Evolutionary conservation across 495 filamentous ascomycete genomes (phyloP), one percentile per base, ranked within the genome.

Genomic region (Penicillium atrosanguineum): DNA sequence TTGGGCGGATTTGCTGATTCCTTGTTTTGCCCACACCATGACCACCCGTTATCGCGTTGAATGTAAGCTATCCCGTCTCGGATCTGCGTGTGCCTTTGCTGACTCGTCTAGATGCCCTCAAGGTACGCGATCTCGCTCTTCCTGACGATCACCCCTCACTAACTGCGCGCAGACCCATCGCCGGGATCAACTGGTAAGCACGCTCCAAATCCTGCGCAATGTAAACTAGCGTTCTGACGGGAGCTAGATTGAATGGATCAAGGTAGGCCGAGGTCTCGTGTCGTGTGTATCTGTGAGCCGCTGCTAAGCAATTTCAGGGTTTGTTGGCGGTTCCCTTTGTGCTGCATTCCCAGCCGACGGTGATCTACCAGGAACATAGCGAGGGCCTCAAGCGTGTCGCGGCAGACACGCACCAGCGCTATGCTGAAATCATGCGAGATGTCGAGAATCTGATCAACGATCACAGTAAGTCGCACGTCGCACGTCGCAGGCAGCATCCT

Each of bases 251-350:
- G 82, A 86, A 78, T 87, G 81, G 81, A 85, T 88, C 63, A 88
- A 88, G 71, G 81, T 80, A 74, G 40, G 61, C 51, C 23, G n/a
- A 16, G 37, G 70, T 44, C 50, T 53, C 23, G 12, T 14, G 34
- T 14, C 45, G 18, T 20, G 8, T 18, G 31, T 19, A 18, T 36
- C 31, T 18, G 34, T 52, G 44, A 47, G 38, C 38, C 41, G 15
- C 36, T 48, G 43, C 83, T 85, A 76, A 86, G 19, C 16, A n/a
- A 7, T 34, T 79, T 65, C 81, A 95, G 76, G 94, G 91, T 28
- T 80, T 98, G 1, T 78, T 98, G 3, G 95, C 95, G 1, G 93
- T 97, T 0, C 95, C 95, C 0, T 99, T 99, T 65, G 93, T 99
- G 45, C 82, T 99, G 44, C 91, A 96, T 68, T 96, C 91, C 11